Base-by-base conservation (phyloP, 306 rosid species). In the Arachis stenosperma region DNA sequence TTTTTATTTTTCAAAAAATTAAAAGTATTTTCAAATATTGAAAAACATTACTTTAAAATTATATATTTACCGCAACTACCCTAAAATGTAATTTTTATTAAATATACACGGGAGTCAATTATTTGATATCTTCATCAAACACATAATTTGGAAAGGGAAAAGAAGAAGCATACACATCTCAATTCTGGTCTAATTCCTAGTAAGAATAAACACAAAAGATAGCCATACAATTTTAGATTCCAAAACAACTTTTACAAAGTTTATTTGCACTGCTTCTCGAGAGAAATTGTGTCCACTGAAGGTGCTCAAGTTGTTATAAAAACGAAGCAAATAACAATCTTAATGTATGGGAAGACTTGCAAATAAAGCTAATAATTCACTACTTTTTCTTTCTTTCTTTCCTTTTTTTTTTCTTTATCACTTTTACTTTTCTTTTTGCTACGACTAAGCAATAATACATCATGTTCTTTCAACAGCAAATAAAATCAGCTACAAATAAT, bases 251-350 rank as follows among this genome's bases (percentile, higher is more conserved):
- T 59, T 59, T 59, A 9, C 43, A 30, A 59, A 59, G 43, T 10
- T 30, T 22, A 22, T 22, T 59, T 30, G 43, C 42, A 59, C 40
- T 15, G 12, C 43, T 30, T 33, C 40, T 17, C 40, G 7, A 9
- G 42, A 33, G 3, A 59, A 33, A 10, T 59, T 29, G 39, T 58
- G 63, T 58, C 63, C 63, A 59, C 43, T 30, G 42, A 59, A 59
- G 9, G 64, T 58, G 63, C 57, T 52, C 57, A 52, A 58, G 41
- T 58, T 52, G 57, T 13, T n/a, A 30, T 30, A 30, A 29, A 30
- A 58, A 30, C 63, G 7, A 58, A 58, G 37, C 37, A 33, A 33
- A 33, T 33, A 33, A 58, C 63, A 30, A 5, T 58, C 3, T 27
- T 30, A 33, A 33, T 5, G 41, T 9, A 7, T n/a, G 6, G 63